A percentile compares a stretch with the other conserved stretches of the same genome.
Evolutionary conservation across 768 basidiomycete genomes (phyloP).

Genomic region (Boletus subparvulus): DNA sequence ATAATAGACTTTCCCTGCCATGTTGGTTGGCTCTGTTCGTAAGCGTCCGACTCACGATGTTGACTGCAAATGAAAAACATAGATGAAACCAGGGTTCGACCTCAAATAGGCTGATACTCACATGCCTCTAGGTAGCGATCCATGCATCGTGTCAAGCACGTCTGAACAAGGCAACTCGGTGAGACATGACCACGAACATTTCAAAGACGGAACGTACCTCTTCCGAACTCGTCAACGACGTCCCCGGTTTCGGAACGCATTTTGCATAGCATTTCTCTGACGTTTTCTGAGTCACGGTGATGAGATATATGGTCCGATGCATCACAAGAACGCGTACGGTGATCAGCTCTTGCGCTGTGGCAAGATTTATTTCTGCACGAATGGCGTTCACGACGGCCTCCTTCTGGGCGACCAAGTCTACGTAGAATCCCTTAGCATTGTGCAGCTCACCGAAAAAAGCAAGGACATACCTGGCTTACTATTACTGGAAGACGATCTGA

Average conservation of each 20-base stretch:
- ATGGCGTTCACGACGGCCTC: slow-evolving; percentile 60
- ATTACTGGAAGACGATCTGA: slow-evolving; percentile 37
- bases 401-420: slow-evolving; percentile 41
- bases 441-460: background rate
- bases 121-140: slow-evolving; percentile 86
- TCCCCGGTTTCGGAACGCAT: slow-evolving; percentile 74
- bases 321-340: slow-evolving; percentile 45
- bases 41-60: slow-evolving; percentile 73
- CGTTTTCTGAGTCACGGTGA: slow-evolving; percentile 52
- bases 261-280: slow-evolving; percentile 77
- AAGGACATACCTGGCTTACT: slow-evolving; percentile 25
- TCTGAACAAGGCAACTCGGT: slow-evolving; percentile 39
- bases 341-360: slow-evolving; percentile 80
- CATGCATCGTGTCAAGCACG: slow-evolving; percentile 72
- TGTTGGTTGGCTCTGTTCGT: slow-evolving; percentile 46
- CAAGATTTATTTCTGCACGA: slow-evolving; percentile 65
- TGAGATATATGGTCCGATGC: background rate
- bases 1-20: slow-evolving; percentile 19
- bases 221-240: slow-evolving; percentile 66
- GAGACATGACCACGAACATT: background rate
- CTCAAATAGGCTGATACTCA: slow-evolving; percentile 39
- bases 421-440: background rate
- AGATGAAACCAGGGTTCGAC: background rate
- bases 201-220: slow-evolving; percentile 47
- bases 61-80: slow-evolving; percentile 48